phyloP scores from a whole-genome alignment of 805 yeast species.

The Saturnispora diversa region DNA sequence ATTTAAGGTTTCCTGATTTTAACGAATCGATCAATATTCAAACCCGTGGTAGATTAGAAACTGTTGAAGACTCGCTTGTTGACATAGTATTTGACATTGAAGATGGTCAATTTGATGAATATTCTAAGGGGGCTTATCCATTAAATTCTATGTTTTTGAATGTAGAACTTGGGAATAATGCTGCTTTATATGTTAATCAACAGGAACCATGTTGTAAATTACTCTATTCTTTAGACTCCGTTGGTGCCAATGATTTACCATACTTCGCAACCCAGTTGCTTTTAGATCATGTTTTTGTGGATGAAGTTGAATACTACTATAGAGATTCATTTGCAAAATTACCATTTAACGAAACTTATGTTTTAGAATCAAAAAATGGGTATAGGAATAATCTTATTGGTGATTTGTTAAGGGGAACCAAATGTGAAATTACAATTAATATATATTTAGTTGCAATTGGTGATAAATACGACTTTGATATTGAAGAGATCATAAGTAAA shows the following conservation, averaged over 20 bases:
- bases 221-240: slow-evolving; percentile 30
- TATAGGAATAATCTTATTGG: neutral
- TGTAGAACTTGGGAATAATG: slow-evolving; percentile 16
- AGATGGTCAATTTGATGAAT: slow-evolving; percentile 13
- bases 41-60: slow-evolving; percentile 34
- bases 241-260: slow-evolving; percentile 45
- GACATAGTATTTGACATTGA: slow-evolving; percentile 20
- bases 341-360: neutral
- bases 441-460: slow-evolving; percentile 9
- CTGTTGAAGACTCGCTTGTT: slow-evolving; percentile 15
- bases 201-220: slow-evolving; percentile 23
- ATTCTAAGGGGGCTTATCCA: slow-evolving; percentile 5
- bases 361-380: neutral
- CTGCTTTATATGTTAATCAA: slow-evolving; percentile 27
- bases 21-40: slow-evolving; percentile 46
- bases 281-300: slow-evolving; percentile 25
- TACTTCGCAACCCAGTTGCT: slow-evolving; percentile 38
- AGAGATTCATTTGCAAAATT: slow-evolving; percentile 20
- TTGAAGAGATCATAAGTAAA: slow-evolving; percentile 16
- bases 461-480: slow-evolving; percentile 15
- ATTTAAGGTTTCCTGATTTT: slow-evolving; percentile 58
- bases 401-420: neutral
- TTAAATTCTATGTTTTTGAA: slow-evolving; percentile 17
- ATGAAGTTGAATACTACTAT: slow-evolving; percentile 22
- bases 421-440: slow-evolving; percentile 1